Conservation (phyloP, 2,329 filamentous ascomycete genomes). For the Acrocalymma vagum region DNA sequence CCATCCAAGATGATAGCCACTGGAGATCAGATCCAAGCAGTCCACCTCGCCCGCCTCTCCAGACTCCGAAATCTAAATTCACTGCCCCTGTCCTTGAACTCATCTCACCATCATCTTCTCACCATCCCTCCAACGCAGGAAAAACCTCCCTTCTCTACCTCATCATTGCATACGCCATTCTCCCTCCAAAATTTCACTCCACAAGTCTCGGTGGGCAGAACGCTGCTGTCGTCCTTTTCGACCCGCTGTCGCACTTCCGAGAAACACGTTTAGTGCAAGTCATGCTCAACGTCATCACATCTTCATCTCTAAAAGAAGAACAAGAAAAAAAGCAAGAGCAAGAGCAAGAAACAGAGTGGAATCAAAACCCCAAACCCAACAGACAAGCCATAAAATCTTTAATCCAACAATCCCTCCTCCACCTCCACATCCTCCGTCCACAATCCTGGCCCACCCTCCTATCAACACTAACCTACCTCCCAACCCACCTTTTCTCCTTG, state of each 20-base stretch:
- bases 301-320: background rate
- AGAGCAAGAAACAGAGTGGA: background rate
- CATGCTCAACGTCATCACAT: conserved; percentile 31
- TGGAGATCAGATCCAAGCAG: too few relatives aligned
- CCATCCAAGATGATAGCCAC: too few relatives aligned
- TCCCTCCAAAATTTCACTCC: conserved; percentile 49
- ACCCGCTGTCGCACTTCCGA: conserved; percentile 64
- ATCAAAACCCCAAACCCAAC: conserved; percentile 8
- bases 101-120: conserved; percentile 52
- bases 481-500: conserved; percentile 60
- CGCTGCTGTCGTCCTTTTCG: conserved; percentile 60
- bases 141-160: conserved; percentile 69
- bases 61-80: conserved; percentile 9
- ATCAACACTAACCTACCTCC: conserved; percentile 57
- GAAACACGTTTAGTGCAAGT: conserved; percentile 55
- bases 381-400: conserved; percentile 23
- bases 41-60: too few relatives aligned
- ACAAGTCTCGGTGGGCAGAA: conserved; percentile 52
- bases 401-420: conserved; percentile 54
- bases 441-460: conserved; percentile 60
- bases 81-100: conserved; percentile 57
- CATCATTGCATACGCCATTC: conserved; percentile 59
- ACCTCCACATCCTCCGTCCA: conserved; percentile 68
- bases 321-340: conserved; percentile 3
- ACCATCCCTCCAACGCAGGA: conserved; percentile 56